These are phyloP conservation scores for Phaeosphaeria sp. DNA, from an alignment of 2,329 filamentous ascomycete species.

Conservation along the genomic window DNA sequence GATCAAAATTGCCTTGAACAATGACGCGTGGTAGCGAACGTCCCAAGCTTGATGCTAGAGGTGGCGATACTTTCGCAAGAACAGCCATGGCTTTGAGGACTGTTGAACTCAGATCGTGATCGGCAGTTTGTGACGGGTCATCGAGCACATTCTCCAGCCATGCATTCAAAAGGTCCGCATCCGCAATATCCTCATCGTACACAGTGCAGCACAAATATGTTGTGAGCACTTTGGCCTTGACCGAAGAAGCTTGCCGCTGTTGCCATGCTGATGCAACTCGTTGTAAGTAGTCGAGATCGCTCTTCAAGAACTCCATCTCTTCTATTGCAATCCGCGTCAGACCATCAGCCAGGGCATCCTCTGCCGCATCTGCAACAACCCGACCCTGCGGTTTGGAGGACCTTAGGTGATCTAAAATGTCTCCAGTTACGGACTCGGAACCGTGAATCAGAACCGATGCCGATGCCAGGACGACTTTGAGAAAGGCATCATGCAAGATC, in stretches of 20 bases:
- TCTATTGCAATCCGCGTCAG: conserved; percentile 78
- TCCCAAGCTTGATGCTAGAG: conserved; percentile 76
- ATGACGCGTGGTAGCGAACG: conserved; percentile 85
- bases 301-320: conserved; percentile 85
- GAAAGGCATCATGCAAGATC: conserved; percentile 87
- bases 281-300: conserved; percentile 86
- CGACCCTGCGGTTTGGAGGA: conserved; percentile 23
- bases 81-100: conserved; percentile 84
- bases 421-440: conserved; percentile 63
- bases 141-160: conserved; percentile 87
- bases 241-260: conserved; percentile 82
- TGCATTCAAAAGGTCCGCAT: conserved; percentile 76
- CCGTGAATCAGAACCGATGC: conserved; percentile 74
- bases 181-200: conserved; percentile 80
- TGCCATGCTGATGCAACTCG: conserved; percentile 81
- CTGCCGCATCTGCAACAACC: conserved; percentile 23
- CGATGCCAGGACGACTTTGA: conserved; percentile 79
- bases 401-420: conserved; percentile 72
- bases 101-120: conserved; percentile 76
- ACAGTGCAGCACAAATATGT: conserved; percentile 86
- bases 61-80: conserved; percentile 75
- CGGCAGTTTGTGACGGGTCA: conserved; percentile 82
- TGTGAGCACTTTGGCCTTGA: conserved; percentile 81
- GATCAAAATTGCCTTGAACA: conserved; percentile 77
- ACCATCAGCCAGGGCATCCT: conserved; percentile 53